Evolutionary conservation across 352 stramenopile genomes (phyloP), one percentile per base, ranked within the genome.

Genomic region (Pythium rishiriense): DNA sequence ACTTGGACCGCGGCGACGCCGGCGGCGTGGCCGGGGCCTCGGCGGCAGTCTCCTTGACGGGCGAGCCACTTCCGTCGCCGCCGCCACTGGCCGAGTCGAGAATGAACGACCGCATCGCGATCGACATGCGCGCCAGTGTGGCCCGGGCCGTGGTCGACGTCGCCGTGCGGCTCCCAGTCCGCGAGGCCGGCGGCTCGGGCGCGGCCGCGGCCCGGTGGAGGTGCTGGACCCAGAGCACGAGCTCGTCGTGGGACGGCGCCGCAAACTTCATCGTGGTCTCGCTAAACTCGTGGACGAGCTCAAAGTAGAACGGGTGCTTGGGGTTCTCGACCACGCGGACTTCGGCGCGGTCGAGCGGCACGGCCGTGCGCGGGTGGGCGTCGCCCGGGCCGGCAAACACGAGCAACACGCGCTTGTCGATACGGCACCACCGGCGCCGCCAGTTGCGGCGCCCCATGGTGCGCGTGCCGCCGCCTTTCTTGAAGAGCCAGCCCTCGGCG

Each of bases 241-340:
- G 64, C 28, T 94, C 81, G 26, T 91, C 79, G 4, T 82, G 70
- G 33, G 58, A 85, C 69, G 74, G 79, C 12, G 85, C 85, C 21
- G 83, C 77, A 55, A 94, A 91, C 58, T 90, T 87, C 47, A 88
- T 87, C 43, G 76, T 88, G 19, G 78, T 91, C 47, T 90, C 81
- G 41, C 78, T 91, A 28, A 90, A 87, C 25, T 78, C 72, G 64
- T 92, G 83, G 28, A 77, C 58, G 31, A 94, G 76, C 64, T 94
- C 85, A 65, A 94, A 94, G 79, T 91, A 92, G 61, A 83, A 87
- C 42, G 75, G 80, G 33, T 85, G 81, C 50, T 85, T 84, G 26
- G 84, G 71, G 64, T 92, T 92, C 48, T 87, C 76, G 12, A 82
- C 51, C 3, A 94, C 69, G 21, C 74, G 78, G 22, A 94, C 69